phyloP scores from a whole-genome alignment of 2,329 filamentous ascomycete species.

The Rhynchosporium agropyri region DNA sequence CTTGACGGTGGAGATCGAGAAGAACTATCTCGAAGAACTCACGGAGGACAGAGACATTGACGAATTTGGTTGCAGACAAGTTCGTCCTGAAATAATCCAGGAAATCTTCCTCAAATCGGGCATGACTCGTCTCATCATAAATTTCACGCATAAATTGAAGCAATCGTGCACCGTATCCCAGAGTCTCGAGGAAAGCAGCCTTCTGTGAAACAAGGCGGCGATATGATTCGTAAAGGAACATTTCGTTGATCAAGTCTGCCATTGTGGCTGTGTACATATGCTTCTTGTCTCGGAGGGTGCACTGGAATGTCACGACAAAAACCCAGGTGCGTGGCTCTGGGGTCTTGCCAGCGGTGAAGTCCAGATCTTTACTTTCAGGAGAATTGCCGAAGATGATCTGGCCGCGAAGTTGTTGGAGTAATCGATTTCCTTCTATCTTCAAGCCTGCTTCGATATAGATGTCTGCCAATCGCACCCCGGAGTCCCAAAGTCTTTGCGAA shows the following conservation, averaged over 20 bases:
- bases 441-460: constrained; percentile 46
- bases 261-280: constrained; percentile 46
- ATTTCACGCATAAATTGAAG: constrained; percentile 43
- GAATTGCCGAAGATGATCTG: constrained; percentile 52
- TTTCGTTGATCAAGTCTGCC: constrained; percentile 47
- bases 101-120: constrained; percentile 40
- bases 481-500: constrained; percentile 52
- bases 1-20: constrained; percentile 36
- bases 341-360: constrained; percentile 37
- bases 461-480: constrained; percentile 50
- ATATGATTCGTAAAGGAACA: constrained; percentile 47
- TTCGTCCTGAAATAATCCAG: constrained; percentile 43
- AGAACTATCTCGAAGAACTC: constrained; percentile 30
- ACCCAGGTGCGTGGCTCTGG: constrained; percentile 46
- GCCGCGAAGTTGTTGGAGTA: constrained; percentile 52
- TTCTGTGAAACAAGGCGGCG: constrained; percentile 46
- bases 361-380: constrained; percentile 33
- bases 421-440: constrained; percentile 47
- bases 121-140: constrained; percentile 46
- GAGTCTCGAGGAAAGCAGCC: constrained; percentile 46
- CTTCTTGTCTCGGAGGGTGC: constrained; percentile 45
- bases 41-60: constrained; percentile 37
- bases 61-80: constrained; percentile 41
- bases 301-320: constrained; percentile 50
- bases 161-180: constrained; percentile 34